Base-by-base conservation (phyloP, 176 grass and related monocot species). In the Panicum miliaceum region DNA sequence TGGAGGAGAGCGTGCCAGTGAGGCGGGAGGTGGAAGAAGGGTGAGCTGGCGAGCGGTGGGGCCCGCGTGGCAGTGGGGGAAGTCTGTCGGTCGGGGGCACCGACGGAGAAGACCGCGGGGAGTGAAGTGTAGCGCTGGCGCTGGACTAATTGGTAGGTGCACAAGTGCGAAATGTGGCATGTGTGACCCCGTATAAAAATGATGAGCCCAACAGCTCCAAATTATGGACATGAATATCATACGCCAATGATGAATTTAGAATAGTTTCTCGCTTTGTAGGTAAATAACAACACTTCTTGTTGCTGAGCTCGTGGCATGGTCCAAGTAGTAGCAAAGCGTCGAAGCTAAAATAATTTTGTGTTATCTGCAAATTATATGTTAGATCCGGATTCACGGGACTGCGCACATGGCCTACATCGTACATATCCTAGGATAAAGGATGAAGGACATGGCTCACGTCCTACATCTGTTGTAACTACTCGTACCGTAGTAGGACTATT, bases 21-120 rank as follows among this genome's bases (percentile, higher is more conserved):
- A 46, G 71, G 85, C 85, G 35, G 46, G 78, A 87, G 85, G 85
- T 73, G 51, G 85, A 81, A 73, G 78, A 87, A 75, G 41, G 78
- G 85, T 75, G 59, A 81, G 85, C 85, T 81, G 85, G 57, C 50
- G 20, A 0, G 0, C 0, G 12, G 23, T 4, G 69, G 78, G 69
- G 0, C 78, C 68, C 78, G 73, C 27, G 0, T 58, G 61, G n/a
- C 78, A 82, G 85, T 10, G 50, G 67, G 48, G 1, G 48, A 1
- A 26, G 19, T 3, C 1, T 52, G 77, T 67, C 73, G 73, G 63
- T 57, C 48, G 11, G 6, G 25, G 51, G 35, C 77, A 81, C 85
- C 85, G 85, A 87, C 85, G 50, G 46, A 12, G 2, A 29, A 25
- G 43, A 84, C 81, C 58, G 29, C 32, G 63, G 63, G 62, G 7